Base-by-base conservation (phyloP, 257 asterid genomes). In the Solanum chaucha region DNA sequence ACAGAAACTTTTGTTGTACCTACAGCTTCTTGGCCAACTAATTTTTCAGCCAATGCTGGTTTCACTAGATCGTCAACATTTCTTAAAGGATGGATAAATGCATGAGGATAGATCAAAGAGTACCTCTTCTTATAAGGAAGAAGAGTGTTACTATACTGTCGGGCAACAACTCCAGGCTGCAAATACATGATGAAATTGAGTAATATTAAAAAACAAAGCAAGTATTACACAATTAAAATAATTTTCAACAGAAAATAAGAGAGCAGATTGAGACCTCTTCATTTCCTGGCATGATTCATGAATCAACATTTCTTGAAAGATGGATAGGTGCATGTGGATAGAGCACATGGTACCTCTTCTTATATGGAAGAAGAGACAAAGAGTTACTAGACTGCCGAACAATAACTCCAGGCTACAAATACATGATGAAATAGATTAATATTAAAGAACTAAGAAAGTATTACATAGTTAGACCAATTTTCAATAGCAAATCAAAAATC, bases 71-170 rank as follows among this genome's bases (percentile, higher is more conserved):
- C 88, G 80, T 87, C 88, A 77, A 81, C 71, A 77, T 41, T 89
- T 86, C 61, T 86, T 1, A 30, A 82, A 83, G 92, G 92, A 2
- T 58, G 90, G 34, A 94, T 85, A 89, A 95, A 92, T 70, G 97
- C 88, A 14, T 88, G 59, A 5, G 93, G 88, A 30, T 30, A 30
- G 32, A 30, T 64, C 65, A 93, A 71, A 4, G 93, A 93, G 88
- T 92, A 91, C 89, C 98, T 93, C 88, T 95, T 96, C 94, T 95
- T 96, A 5, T 94, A 90, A 41, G 99, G 98, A 88, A 96, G 91
- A 88, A 90, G 87, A 81, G 87, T 88, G 87, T 85, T 86, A 89
- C 91, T 82, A 90, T 12, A 44, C 2, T 15, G 92, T 88, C 89
- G 88, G 87, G 92, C 10, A 77, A 89, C 51, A 38, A 87, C 88